Evolutionary conservation across 768 basidiomycete species (phyloP).

Genomic region (Boletales sp.): DNA sequence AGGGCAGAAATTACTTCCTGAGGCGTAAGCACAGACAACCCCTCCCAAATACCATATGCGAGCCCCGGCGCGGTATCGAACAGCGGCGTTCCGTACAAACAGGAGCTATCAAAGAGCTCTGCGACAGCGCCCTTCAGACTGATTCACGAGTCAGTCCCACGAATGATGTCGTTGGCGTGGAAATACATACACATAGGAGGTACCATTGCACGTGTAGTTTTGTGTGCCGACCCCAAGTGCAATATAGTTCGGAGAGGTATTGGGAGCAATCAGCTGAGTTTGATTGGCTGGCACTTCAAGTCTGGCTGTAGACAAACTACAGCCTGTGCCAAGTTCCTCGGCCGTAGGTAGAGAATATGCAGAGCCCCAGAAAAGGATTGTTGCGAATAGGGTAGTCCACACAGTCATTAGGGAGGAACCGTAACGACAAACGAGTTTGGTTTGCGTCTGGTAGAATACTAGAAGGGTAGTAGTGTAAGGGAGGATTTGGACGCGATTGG

Average conservation of each 20-base stretch:
- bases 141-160: constrained; percentile 1
- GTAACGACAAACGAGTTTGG: too few species aligned
- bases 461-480: too few species aligned
- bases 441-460: too few species aligned
- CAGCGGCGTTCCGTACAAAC: constrained; percentile 33
- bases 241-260: constrained; percentile 36
- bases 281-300: constrained; percentile 26
- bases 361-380: not conserved
- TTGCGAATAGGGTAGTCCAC: not conserved
- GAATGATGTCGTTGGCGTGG: not conserved
- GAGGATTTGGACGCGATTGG: too few species aligned
- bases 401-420: not conserved
- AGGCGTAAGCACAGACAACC: constrained; percentile 14
- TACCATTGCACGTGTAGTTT: constrained; percentile 50
- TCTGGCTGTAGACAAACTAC: not conserved
- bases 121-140: constrained; percentile 49
- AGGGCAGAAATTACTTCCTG: constrained; percentile 12
- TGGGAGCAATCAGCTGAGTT: constrained; percentile 36
- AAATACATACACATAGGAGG: constrained; percentile 39
- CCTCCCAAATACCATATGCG: constrained; percentile 31
- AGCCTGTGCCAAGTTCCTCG: not conserved
- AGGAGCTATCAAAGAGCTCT: constrained; percentile 55
- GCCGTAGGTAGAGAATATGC: not conserved
- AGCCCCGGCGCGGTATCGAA: constrained; percentile 31
- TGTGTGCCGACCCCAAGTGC: constrained; percentile 48